Evolutionary conservation across 2,329 filamentous ascomycete species (phyloP), one percentile per base, ranked within the genome.

Genomic region (Hymenoscyphus fraxineus): DNA sequence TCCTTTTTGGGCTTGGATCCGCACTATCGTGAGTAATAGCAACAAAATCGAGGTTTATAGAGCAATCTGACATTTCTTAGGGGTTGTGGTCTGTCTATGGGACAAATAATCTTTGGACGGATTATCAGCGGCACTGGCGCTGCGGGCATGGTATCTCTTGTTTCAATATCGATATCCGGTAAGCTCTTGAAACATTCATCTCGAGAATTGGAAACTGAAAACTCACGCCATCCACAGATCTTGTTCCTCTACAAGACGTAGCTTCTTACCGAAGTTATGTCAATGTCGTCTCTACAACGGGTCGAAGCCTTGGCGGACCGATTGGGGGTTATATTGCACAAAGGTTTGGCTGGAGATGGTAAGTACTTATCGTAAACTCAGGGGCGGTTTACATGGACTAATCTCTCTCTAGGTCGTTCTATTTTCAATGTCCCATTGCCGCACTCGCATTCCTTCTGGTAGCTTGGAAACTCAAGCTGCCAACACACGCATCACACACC

Each of bases 261-360:
- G 83, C 82, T 0, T 76, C 80, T 0, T 86, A 82, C 81, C 77
- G 83, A 51, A 80, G 81, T 13, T 84, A 82, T 65, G 77, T 84
- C 61, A 85, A 85, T 51, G 77, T 85, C 0, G 78, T 82, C 9
- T 78, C 80, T 6, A 84, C 83, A 0, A 76, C 79, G 0, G 83
- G 82, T 0, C 76, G 83, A 56, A 83, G 80, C 51, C 74, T 81
- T 27, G 83, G 83, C 39, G 83, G 83, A 1, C 81, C 83, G 0
- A 63, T 85, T 1, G 84, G 84, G 1, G 84, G 84, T 2, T 80
- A 76, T 64, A 70, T 85, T 2, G 80, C 82, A 1, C 80, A 85
- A 64, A 79, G 79, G 0, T 76, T 85, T 2, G 83, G 83, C 15
- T 86, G 84, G 84, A 74, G 84, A 73, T 85, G 83, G 82, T 82